phyloP scores from a whole-genome alignment of 2,329 filamentous ascomycete species.

The Rhinocladiella mackenziei region DNA sequence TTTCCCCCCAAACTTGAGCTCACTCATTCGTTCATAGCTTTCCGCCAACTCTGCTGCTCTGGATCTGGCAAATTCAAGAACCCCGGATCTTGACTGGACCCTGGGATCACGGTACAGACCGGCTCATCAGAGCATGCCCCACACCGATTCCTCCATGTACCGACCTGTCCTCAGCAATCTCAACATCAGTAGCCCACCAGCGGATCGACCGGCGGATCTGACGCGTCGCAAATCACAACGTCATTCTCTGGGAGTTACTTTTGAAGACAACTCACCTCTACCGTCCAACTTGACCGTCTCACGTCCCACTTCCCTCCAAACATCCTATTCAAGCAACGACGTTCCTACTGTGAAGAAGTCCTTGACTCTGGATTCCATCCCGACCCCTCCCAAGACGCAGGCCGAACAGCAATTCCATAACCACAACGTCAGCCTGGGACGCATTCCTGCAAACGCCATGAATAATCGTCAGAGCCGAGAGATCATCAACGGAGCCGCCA shows the following conservation, averaged over 20 bases:
- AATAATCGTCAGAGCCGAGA: slow-evolving; percentile 70
- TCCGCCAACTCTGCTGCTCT: slow-evolving; percentile 76
- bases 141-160: slow-evolving; percentile 48
- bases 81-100: slow-evolving; percentile 61
- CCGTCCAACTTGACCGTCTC: slow-evolving; percentile 42
- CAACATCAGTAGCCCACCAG: slow-evolving; percentile 32
- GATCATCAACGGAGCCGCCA: slow-evolving; percentile 41
- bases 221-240: slow-evolving; percentile 40
- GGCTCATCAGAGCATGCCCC: slow-evolving; percentile 56
- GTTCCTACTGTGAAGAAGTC: slow-evolving; percentile 77
- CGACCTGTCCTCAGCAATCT: slow-evolving; percentile 36
- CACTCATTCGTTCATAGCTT: slow-evolving; percentile 54
- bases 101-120: slow-evolving; percentile 66
- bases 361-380: slow-evolving; percentile 46
- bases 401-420: slow-evolving; percentile 60
- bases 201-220: slow-evolving; percentile 32
- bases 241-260: slow-evolving; percentile 45
- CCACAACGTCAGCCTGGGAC: slow-evolving; percentile 77
- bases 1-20: slow-evolving; percentile 5
- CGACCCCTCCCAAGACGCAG: slow-evolving; percentile 54
- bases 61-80: slow-evolving; percentile 70
- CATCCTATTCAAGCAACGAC: slow-evolving; percentile 87
- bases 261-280: slow-evolving; percentile 27
- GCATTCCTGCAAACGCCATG: slow-evolving; percentile 65
- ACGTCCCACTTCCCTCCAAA: slow-evolving; percentile 56